Evolutionary conservation across 176 grass and related monocot species (phyloP).

Genomic region (Melocanna baccifera): DNA sequence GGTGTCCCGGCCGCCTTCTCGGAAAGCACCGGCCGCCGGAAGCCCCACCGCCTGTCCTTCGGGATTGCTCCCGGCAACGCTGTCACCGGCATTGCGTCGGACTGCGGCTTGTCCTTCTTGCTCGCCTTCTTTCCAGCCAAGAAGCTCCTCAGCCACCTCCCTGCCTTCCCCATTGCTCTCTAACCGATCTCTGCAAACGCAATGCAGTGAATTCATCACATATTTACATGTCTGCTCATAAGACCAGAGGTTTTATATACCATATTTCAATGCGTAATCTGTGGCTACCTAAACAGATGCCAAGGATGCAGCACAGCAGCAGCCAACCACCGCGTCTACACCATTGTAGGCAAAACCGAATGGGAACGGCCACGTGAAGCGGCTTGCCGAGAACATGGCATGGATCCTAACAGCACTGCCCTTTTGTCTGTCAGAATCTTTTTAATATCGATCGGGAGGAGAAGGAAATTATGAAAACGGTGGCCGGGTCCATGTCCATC

Average conservation of each 20-base stretch:
- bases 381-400: conserved; percentile 27
- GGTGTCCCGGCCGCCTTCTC: not conserved
- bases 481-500: conserved; percentile 36
- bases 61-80: conserved; percentile 10
- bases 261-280: not conserved
- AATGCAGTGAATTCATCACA: not conserved
- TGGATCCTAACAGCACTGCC: not conserved
- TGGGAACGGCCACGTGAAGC: conserved; percentile 31
- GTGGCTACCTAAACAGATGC: conserved; percentile 2
- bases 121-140: conserved; percentile 55
- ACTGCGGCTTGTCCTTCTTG: conserved; percentile 45
- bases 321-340: not conserved
- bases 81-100: conserved; percentile 3
- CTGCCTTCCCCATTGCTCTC: conserved; percentile 66
- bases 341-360: not conserved
- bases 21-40: conserved; percentile 29
- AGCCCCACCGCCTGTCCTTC: conserved; percentile 82
- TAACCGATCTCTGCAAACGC: not conserved
- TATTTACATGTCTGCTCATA: not conserved
- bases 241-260: not conserved
- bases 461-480: not conserved
- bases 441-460: conserved; percentile 9
- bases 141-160: conserved; percentile 75
- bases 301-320: not conserved
- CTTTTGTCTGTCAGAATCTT: conserved; percentile 31